Percentiles rank a stretch among this genome's conserved stretches.
Conservation (phyloP, 2,329 filamentous ascomycete genomes). For the Stachybotrys elegans region DNA sequence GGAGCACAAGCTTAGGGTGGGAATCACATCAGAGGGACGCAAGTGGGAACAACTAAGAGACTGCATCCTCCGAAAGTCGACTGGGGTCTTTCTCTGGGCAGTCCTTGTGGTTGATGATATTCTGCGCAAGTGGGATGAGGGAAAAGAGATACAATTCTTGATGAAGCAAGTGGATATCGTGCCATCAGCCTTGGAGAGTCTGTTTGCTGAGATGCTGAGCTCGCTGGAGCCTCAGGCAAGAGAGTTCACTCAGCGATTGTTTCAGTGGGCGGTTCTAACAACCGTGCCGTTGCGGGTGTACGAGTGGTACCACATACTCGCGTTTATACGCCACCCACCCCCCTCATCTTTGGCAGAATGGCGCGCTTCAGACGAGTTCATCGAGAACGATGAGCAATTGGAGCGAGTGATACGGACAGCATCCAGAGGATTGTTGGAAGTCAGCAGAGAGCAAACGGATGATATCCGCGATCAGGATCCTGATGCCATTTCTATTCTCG, state of each 20-base stretch:
- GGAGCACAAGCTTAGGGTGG: background rate
- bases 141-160: background rate
- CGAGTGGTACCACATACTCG: constrained; percentile 13
- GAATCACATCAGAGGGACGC: background rate
- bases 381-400: constrained; percentile 7
- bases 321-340: background rate
- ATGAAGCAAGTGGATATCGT: background rate
- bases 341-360: constrained; percentile 3
- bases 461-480: background rate
- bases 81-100: constrained; percentile 11
- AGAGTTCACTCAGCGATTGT: background rate
- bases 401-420: constrained; percentile 8
- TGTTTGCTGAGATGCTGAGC: background rate
- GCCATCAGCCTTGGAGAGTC: constrained; percentile 2
- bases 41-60: background rate
- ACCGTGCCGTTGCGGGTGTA: constrained; percentile 5
- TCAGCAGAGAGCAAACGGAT: background rate
- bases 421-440: constrained; percentile 8
- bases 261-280: constrained; percentile 9
- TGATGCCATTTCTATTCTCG: constrained; percentile 1
- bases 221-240: background rate
- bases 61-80: background rate
- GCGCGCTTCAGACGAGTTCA: constrained; percentile 4
- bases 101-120: constrained; percentile 6
- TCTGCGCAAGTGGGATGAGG: constrained; percentile 6